Evolutionary conservation across 306 rosid genomes (phyloP).

Genomic region (Luffa acutangula): DNA sequence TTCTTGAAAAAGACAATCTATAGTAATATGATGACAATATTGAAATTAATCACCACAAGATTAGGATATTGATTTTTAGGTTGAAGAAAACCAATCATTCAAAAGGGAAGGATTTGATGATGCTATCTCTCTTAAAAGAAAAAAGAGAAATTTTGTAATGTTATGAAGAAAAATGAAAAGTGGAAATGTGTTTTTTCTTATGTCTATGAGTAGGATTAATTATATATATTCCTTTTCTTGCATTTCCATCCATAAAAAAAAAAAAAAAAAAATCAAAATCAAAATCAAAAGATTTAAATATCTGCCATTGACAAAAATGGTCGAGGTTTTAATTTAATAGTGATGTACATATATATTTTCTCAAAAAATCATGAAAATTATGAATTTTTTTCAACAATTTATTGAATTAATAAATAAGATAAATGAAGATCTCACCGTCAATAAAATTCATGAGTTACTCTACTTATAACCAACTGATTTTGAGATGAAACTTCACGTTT

Average conservation of each 20-base stretch:
- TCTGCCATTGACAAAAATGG: background rate
- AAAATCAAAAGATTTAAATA: background rate
- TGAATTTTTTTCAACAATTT: too few species aligned
- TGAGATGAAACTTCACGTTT: too few species aligned
- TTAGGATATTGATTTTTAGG: constrained; percentile 5
- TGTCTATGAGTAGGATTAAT: background rate
- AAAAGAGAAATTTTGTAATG: constrained; percentile 9
- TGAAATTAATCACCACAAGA: background rate
- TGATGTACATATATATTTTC: too few species aligned
- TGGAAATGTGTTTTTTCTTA: background rate
- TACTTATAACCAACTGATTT: too few species aligned
- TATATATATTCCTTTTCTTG: background rate
- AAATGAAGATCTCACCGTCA: too few species aligned
- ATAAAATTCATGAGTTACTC: too few species aligned
- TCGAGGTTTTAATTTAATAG: background rate
- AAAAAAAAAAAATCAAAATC: background rate
- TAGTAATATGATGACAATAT: background rate
- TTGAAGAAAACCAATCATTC: background rate
- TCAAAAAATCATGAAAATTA: background rate
- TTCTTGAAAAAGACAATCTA: background rate
- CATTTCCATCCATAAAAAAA: background rate
- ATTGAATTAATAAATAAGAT: too few species aligned
- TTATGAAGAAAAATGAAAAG: background rate
- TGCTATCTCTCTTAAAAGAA: background rate
- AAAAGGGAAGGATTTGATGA: background rate